Evolutionary conservation across 2,329 filamentous ascomycete genomes (phyloP).

Genomic region (Drechslerella stenobrocha): DNA sequence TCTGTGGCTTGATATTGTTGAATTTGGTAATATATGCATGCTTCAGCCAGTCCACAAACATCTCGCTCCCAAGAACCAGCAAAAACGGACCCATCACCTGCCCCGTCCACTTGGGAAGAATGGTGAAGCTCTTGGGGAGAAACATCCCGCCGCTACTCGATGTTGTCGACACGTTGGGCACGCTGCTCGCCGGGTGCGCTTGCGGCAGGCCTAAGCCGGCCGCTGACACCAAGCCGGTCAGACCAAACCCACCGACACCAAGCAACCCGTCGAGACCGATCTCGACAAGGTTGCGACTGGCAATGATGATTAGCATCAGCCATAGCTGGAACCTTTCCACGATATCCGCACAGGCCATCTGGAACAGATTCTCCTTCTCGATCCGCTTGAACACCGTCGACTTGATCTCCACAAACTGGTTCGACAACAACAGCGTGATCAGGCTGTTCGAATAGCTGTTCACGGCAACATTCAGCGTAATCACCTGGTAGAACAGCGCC

Average conservation of each 20-base stretch:
- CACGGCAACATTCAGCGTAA: conserved; percentile 95
- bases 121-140: conserved; percentile 83
- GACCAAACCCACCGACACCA: conserved; percentile 54
- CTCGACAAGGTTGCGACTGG: conserved; percentile 92
- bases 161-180: conserved; percentile 55
- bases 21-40: conserved; percentile 98
- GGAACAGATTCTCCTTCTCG: conserved; percentile 96
- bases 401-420: conserved; percentile 99
- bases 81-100: conserved; percentile 92
- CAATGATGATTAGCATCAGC: conserved; percentile 96
- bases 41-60: conserved; percentile 95
- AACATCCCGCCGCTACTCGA: conserved; percentile 58
- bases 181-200: conserved; percentile 38
- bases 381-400: conserved; percentile 98
- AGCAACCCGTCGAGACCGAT: conserved; percentile 74
- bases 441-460: conserved; percentile 98
- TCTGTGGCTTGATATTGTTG: conserved; percentile 89
- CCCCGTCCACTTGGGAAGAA: conserved; percentile 81
- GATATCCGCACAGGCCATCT: conserved; percentile 92
- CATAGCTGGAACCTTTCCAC: conserved; percentile 97
- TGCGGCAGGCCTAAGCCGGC: conserved; percentile 23
- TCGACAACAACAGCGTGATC: conserved; percentile 87
- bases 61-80: conserved; percentile 91
- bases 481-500: conserved; percentile 93
- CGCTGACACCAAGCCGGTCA: conserved; percentile 54